Base-by-base conservation (phyloP, 768 basidiomycete genomes). In the Lactarius tabidus region DNA sequence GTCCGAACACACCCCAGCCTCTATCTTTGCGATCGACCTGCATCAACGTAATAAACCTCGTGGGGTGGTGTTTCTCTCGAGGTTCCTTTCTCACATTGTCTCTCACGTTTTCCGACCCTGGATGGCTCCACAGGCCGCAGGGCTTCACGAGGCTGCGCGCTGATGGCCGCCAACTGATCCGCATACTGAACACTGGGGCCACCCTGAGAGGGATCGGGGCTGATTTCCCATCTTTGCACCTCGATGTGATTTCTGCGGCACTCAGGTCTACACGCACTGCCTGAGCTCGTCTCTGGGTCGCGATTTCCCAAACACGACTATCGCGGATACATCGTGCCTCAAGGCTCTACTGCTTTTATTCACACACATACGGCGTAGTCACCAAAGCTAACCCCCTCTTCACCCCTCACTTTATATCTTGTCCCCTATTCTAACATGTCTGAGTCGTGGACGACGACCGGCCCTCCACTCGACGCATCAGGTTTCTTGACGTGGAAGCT, bases 401-500 rank as follows among this genome's bases (percentile, higher is more conserved):
- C 15, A 18, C 52, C 33, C 38, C 18, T 38, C 17, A 51, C 29
- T 36, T 39, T 28, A 39, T 43, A 7, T 35, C 4, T 7, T 20
- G 12, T 23, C 36, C 9, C 0, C 39, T 59, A 48, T 18, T 54
- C 14, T 15, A 38, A 15, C 14, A 38, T 66, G 48, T 15, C 57
- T 18, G 20, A n/a, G n/a, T n/a, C n/a, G n/a, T n/a, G 14, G 15
- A 10, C 8, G 5, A 45, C 18, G 18, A 6, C 48, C 23, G 33
- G 36, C 0, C 60, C 39, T 14, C 18, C 60, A 5, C 39, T 58
- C 8, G 60, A 66, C 51, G 65, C 51, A 31, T 57, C 65, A 1
- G 60, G 60, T 38, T 36, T 62, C 52, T 20, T 66, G 26, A 53
- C 51, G 6, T 62, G 33, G 41, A 62, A 26, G 23, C 51, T 66